Conservation (phyloP, 2,329 filamentous ascomycete genomes). For the Trichophyton rubrum region DNA sequence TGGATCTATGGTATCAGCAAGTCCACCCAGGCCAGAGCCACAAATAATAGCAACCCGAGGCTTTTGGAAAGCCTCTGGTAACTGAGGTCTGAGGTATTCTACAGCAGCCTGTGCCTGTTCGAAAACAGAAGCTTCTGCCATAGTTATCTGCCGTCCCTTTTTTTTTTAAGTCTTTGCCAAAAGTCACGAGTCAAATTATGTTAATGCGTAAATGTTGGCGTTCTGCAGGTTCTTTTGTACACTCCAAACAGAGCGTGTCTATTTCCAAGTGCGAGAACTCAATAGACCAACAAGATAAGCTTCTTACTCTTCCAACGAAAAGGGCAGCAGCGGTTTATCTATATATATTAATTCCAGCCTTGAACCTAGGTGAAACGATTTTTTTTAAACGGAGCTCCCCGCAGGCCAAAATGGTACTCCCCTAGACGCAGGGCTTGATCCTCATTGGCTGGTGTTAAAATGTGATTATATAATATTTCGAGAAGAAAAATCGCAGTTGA, state of each 20-base stretch:
- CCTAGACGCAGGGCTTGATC: neutral
- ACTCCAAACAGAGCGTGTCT: neutral
- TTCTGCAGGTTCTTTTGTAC: neutral
- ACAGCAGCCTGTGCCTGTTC: slow-evolving; percentile 36
- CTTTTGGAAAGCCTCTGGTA: slow-evolving; percentile 40
- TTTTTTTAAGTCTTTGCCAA: neutral
- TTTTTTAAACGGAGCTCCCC: slow-evolving; percentile 2
- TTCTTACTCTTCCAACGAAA: neutral
- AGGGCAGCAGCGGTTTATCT: neutral
- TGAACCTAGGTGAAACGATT: neutral
- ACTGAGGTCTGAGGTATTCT: slow-evolving; percentile 35
- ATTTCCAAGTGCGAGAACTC: neutral
- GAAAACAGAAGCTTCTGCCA: slow-evolving; percentile 9
- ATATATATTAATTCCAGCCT: neutral
- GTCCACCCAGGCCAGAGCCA: slow-evolving; percentile 50
- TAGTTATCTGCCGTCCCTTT: slow-evolving; percentile 1
- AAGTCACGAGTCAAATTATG: neutral
- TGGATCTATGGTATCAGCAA: slow-evolving; percentile 37
- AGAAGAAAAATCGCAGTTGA: neutral
- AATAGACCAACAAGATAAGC: neutral
- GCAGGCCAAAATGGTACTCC: neutral
- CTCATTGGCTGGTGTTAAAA: neutral
- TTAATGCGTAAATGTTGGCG: neutral
- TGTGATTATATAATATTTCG: slow-evolving; percentile 2
- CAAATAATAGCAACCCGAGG: slow-evolving; percentile 53